Evolutionary conservation across 164 flowering plant genomes (phyloP), one percentile per base, ranked within the genome.

Genomic region (Taxillus chinensis): DNA sequence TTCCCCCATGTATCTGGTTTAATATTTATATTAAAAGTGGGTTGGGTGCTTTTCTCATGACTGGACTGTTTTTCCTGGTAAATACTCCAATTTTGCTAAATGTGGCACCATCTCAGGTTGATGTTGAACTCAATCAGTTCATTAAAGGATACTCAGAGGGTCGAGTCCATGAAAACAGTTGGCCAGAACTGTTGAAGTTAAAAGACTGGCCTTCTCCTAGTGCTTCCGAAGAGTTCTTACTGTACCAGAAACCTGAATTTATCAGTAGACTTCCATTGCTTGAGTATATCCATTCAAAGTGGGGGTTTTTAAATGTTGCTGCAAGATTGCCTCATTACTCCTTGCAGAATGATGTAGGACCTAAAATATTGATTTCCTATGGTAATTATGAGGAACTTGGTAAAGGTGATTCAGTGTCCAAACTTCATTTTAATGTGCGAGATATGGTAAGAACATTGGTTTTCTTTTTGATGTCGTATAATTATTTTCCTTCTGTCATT

Each of bases 241-340:
- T 79, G 75, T 85, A 81, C 73, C 97, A 85, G 65, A 89, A 89
- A 70, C 87, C 95, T 68, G 97, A 93, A 49, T 85, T 93, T 64
- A 79, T 89, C 63, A 83, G 87, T 67, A 84, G 79, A 77, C 61
- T 93, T 57, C 97, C 99, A 41, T 76, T 90, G 60, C 87, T 89
- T 48, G 97, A 93, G 76, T 90, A 80, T 68, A 83, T 90, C 51
- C 99, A 93, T 82, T 86, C 92, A 40, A 89, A 90, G 76, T 89
- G 89, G 88, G 99, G 97, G 63, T 80, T 93, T 73, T 75, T 93
- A 50, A 93, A 93, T 77, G 86, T 93, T 73, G 90, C 96, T 49
- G 92, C 99, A 59, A 90, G 86, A 70, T 64, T 93, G 75, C 97
- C 99, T 42, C 91, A 84, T 63, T 90, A 81, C 71, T 84, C 95